Conservation (phyloP, 2,329 filamentous ascomycete species). For the Pseudopithomyces maydicus region DNA sequence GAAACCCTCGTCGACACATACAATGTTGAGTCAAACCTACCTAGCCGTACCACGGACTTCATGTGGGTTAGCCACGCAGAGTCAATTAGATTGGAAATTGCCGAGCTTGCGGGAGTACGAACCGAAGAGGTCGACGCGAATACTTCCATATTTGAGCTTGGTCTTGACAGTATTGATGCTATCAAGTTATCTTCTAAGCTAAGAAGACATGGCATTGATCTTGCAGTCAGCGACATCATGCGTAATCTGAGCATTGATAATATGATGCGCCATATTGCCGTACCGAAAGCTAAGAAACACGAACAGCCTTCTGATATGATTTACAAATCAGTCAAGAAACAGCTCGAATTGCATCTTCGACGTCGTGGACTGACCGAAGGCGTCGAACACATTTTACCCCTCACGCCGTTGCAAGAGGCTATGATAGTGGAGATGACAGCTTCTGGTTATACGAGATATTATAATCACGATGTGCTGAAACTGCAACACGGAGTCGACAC, state of each 20-base stretch:
- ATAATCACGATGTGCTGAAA: conserved; percentile 80
- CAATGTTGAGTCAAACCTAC: neutral
- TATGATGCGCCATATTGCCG: conserved; percentile 53
- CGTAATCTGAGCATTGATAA: conserved; percentile 68
- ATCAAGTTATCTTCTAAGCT: conserved; percentile 81
- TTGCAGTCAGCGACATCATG: conserved; percentile 80
- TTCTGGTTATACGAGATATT: conserved; percentile 77
- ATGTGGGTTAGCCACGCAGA: conserved; percentile 63
- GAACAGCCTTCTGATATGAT: conserved; percentile 13
- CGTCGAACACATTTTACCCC: conserved; percentile 68
- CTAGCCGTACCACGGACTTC: conserved; percentile 46
- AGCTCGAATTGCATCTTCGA: conserved; percentile 49
- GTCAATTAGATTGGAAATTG: conserved; percentile 65
- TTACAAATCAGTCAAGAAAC: conserved; percentile 24
- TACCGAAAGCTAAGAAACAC: neutral
- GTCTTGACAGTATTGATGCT: conserved; percentile 88
- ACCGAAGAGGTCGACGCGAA: conserved; percentile 58
- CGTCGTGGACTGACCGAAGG: conserved; percentile 41
- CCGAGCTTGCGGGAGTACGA: conserved; percentile 62
- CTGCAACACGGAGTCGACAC: conserved; percentile 62
- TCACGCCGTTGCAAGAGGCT: conserved; percentile 83
- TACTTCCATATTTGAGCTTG: conserved; percentile 77
- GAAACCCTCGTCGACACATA: neutral
- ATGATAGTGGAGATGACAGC: conserved; percentile 83
- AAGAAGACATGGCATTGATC: conserved; percentile 61